These are phyloP conservation scores for Crithidia thermophila DNA, from an alignment of 208 protist species.

Conservation along the genomic window DNA sequence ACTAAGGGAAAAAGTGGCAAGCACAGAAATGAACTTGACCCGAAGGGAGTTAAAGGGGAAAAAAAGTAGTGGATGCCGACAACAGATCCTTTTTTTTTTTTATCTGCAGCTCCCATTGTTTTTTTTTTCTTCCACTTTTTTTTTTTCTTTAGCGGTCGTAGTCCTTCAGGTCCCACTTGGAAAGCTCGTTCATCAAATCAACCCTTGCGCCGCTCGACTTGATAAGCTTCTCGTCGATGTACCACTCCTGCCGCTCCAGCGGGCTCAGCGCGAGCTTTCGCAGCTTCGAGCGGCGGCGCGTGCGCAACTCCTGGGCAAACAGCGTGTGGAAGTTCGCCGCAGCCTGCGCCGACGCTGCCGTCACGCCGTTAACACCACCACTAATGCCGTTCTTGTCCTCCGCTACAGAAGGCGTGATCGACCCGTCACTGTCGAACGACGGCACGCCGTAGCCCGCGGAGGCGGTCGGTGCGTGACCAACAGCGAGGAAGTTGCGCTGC, in stretches of 20 bases:
- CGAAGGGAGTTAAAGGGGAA: too few species aligned
- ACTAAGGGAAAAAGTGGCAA: too few species aligned
- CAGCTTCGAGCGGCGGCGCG: slow-evolving; percentile 46
- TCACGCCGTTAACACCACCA: not conserved
- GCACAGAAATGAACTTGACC: too few species aligned
- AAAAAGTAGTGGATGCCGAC: too few species aligned
- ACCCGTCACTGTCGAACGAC: not conserved
- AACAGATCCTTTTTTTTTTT: too few species aligned
- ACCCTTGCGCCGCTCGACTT: slow-evolving; percentile 73
- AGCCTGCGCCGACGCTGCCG: slow-evolving; percentile 18
- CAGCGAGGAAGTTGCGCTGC: slow-evolving; percentile 61
- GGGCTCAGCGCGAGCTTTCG: slow-evolving; percentile 73
- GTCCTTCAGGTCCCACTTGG: slow-evolving; percentile 74
- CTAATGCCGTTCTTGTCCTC: slow-evolving; percentile 1
- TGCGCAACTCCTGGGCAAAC: slow-evolving; percentile 70
- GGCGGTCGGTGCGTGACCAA: slow-evolving; percentile 32
- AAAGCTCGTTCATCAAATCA: slow-evolving; percentile 80
- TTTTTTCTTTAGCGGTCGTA: slow-evolving; percentile 57
- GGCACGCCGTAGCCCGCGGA: slow-evolving; percentile 9
- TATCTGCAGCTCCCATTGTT: too few species aligned
- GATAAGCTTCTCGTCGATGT: slow-evolving; percentile 84
- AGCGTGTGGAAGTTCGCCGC: slow-evolving; percentile 43
- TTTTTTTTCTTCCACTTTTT: too few species aligned
- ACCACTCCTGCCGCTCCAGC: slow-evolving; percentile 81
- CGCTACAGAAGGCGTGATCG: not conserved